Base-by-base conservation (phyloP, 148 eudicot species). In the Rhododendron molle region DNA sequence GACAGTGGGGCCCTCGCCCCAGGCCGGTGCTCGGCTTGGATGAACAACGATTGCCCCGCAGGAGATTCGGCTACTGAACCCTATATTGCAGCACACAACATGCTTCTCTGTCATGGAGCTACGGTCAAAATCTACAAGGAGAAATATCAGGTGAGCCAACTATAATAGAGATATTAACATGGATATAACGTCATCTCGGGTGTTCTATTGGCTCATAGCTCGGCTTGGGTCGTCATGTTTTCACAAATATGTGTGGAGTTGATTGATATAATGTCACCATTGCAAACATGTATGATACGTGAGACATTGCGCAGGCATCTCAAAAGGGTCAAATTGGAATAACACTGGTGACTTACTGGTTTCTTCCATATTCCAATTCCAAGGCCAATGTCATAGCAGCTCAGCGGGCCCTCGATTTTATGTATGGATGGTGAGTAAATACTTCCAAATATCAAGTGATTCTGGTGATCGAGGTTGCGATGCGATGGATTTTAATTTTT, bases 21-120 rank as follows among this genome's bases (percentile, higher is more conserved):
- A 5, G 81, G 86, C 6, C 81, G 82, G 1, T 84, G 86, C 38
- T 84, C 86, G 4, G 18, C 36, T 0, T 84, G 81, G 72, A 54
- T 6, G 50, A 20, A 8, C 30, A 11, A 49, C 7, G 16, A 7
- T 1, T 74, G 81, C 23, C 11, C 40, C 0, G 83, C 28, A 7
- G 83, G 85, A 28, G 12, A 83, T 28, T 78, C 83, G 2, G 85
- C 76, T 5, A 84, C 83, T 8, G 88, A 87, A 26, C 86, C 88
- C 4, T 80, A 83, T 4, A 26, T 87, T 11, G 88, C 38, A n/a
- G 78, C 30, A 18, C 88, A 87, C 52, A 21, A 87, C 32, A 13
- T 87, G 46, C 67, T 83, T 40, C 52, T 86, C 0, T 60, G 50
- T 47, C 88, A 83, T 77, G 82, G 82, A 4, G 12, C 49, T 18